Conservation (phyloP, 2,329 filamentous ascomycete genomes). For the Thelonectria blattea region DNA sequence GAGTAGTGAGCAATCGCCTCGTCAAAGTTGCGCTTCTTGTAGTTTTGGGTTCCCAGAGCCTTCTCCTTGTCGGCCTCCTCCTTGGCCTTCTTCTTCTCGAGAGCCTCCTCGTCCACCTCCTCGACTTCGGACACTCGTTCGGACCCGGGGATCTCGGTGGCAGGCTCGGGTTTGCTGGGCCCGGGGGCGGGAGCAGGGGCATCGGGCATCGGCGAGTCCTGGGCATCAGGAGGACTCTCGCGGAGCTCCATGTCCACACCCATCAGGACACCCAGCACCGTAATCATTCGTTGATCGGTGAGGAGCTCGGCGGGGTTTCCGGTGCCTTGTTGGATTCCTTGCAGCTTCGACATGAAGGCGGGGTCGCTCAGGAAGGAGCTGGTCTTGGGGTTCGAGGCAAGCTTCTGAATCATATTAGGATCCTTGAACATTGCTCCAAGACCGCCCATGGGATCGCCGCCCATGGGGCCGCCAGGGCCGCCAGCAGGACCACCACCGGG, state of each 20-base stretch:
- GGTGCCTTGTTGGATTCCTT: slow-evolving; percentile 81
- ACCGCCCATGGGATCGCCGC: slow-evolving; percentile 69
- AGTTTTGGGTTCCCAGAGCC: slow-evolving; percentile 88
- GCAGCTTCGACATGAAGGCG: slow-evolving; percentile 88
- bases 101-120: slow-evolving; percentile 79
- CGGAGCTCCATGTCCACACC: slow-evolving; percentile 82
- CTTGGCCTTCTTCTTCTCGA: slow-evolving; percentile 88
- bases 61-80: slow-evolving; percentile 94
- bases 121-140: slow-evolving; percentile 71
- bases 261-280: slow-evolving; percentile 91
- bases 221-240: slow-evolving; percentile 43
- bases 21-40: slow-evolving; percentile 98
- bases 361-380: slow-evolving; percentile 78
- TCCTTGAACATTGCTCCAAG: slow-evolving; percentile 95
- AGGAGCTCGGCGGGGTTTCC: slow-evolving; percentile 80
- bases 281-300: slow-evolving; percentile 87
- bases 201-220: slow-evolving; percentile 80
- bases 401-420: slow-evolving; percentile 86
- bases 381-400: slow-evolving; percentile 94
- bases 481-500: slow-evolving; percentile 20
- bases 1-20: slow-evolving; percentile 91
- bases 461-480: slow-evolving; percentile 50
- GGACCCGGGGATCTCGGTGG: slow-evolving; percentile 63
- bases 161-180: slow-evolving; percentile 50
- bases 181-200: slow-evolving; percentile 47